A percentile compares a stretch with the other conserved stretches of the same genome.
phyloP scores from a whole-genome alignment of 73 alveolate species.

The Paramecium caudatum region DNA sequence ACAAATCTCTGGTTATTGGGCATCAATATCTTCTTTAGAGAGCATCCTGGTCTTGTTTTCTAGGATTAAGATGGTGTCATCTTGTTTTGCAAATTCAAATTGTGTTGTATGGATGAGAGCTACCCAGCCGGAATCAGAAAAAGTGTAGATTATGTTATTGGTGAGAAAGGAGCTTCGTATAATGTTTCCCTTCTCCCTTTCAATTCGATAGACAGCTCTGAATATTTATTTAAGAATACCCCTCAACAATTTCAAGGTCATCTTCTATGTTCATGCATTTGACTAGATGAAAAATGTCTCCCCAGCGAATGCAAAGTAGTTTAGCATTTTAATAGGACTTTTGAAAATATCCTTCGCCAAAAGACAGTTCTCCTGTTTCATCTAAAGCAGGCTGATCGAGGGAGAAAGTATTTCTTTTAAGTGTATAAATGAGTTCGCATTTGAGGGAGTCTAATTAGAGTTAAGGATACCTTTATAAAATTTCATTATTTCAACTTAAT shows the following conservation, averaged over 20 bases:
- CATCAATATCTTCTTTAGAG: conserved; percentile 51
- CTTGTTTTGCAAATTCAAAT: conserved; percentile 30
- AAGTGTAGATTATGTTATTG: conserved; percentile 35
- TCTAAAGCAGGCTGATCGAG: background rate
- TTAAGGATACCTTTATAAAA: background rate
- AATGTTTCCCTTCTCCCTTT: background rate
- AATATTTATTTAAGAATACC: background rate
- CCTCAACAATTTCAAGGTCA: conserved; percentile 57
- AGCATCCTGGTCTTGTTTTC: conserved; percentile 14
- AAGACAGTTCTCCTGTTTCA: conserved; percentile 45
- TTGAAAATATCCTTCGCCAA: conserved; percentile 57
- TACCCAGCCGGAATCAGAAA: background rate
- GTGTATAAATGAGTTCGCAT: conserved; percentile 58
- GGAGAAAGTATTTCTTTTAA: conserved; percentile 25
- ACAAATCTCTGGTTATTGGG: background rate
- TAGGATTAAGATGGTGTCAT: background rate
- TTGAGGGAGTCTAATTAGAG: background rate
- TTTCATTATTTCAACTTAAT: conserved; percentile 46
- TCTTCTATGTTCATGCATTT: conserved; percentile 56
- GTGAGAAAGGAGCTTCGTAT: conserved; percentile 38
- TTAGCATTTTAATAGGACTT: conserved; percentile 30
- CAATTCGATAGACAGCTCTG: conserved; percentile 44
- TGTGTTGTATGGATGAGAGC: conserved; percentile 50
- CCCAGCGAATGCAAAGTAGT: conserved; percentile 39
- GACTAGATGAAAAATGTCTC: conserved; percentile 52